A percentile compares a stretch with the other conserved stretches of the same genome.
phyloP scores from a whole-genome alignment of 805 yeast genomes.

The Yarrowia sp. region DNA sequence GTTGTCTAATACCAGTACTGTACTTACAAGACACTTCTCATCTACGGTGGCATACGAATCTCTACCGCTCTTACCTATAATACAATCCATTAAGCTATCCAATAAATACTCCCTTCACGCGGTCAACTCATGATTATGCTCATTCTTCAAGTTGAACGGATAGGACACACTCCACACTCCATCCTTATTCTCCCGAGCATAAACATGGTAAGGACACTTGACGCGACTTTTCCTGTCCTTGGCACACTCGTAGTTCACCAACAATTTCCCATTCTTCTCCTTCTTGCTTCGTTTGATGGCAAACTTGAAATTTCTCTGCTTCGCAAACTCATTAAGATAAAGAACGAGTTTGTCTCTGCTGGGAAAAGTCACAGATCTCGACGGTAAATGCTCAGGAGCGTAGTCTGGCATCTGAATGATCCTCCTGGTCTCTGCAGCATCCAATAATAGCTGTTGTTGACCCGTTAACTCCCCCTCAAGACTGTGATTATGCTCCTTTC shows the following conservation, averaged over 20 bases:
- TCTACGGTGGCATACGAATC: too few species aligned
- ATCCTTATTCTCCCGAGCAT: constrained; percentile 21
- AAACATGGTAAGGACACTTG: constrained; percentile 20
- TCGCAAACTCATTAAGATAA: neutral
- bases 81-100: too few species aligned
- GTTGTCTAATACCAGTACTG: too few species aligned
- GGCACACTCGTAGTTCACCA: constrained; percentile 5
- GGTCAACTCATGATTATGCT: constrained; percentile 21
- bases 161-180: constrained; percentile 15
- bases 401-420: constrained; percentile 23
- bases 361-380: constrained; percentile 3
- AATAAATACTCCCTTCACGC: neutral
- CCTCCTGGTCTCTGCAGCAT: constrained; percentile 19
- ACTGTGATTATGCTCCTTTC: constrained; percentile 8
- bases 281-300: constrained; percentile 16
- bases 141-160: constrained; percentile 9
- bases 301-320: constrained; percentile 12
- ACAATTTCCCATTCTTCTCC: neutral
- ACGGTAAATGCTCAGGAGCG: constrained; percentile 9
- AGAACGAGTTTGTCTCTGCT: neutral
- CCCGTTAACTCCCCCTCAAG: constrained; percentile 4
- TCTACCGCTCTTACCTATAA: too few species aligned
- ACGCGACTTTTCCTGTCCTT: neutral
- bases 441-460: constrained; percentile 1
- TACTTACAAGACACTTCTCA: too few species aligned